Base-by-base conservation (phyloP, 1,139 yeast species). In the Nakaseomyces kungkrabaensis region DNA sequence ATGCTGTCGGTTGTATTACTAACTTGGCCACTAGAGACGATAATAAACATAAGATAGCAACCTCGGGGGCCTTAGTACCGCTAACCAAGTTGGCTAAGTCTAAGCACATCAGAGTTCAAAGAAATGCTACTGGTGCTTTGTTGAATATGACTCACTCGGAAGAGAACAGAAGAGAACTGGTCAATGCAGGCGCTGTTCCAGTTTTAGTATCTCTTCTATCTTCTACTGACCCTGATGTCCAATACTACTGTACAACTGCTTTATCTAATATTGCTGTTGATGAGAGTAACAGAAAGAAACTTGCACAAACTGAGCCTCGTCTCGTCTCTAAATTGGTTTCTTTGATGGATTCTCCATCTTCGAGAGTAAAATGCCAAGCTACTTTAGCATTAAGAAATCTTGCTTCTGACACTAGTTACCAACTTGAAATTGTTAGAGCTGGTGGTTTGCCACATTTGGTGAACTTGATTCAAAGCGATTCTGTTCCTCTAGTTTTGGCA, bases 21-120 rank as follows among this genome's bases (percentile, higher is more conserved):
- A 92, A 92, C 67, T 78, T 92, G 68, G 98, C 98, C 11, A 92
- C 98, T n/a, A 96, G 88, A 69, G 98, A 92, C 69, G 96, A 89
- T 62, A 94, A 92, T 71, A 92, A 92, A 69, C 82, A 94, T 48
- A 89, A 88, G 67, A 92, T 92, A 61, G 98, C 99, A 27, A 84
- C 90, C 50, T 83, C 95, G 40, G 99, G 98, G n/a, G 98, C 98
- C 1, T 75, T 92, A 51, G 82, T 87, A 43, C 98, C 98, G 5
- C 76, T 92, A 62, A 90, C 97, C 1, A 88, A 88, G 68, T 76
- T 92, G 56, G 98, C 98, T 17, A 88, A 85, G 68, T 86, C 96
- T 6, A 85, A 85, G 67, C 98, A 92, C 69, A 81, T 89, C 60
- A 80, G 99, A 61, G 99, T 92, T 5, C 98, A 92, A 72, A 79